Evolutionary conservation across 768 basidiomycete genomes (phyloP).

Genomic region (Pleurotus cornucopiae): DNA sequence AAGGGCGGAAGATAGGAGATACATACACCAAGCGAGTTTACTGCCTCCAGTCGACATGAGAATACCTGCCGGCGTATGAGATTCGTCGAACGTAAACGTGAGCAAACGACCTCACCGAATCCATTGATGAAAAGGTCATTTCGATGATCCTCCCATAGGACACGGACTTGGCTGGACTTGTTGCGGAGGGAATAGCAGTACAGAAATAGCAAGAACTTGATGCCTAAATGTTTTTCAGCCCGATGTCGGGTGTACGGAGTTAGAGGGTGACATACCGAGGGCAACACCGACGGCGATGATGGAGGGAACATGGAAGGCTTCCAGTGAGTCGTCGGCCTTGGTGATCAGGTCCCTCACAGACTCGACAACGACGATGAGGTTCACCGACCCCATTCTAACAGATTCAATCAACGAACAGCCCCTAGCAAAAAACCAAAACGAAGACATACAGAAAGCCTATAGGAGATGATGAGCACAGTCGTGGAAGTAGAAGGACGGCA

Average conservation of each 20-base stretch:
- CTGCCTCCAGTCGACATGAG: conserved; percentile 82
- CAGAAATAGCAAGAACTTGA: conserved; percentile 81
- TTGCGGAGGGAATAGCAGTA: conserved; percentile 78
- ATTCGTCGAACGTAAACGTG: background rate
- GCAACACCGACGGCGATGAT: conserved; percentile 80
- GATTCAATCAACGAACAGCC: background rate
- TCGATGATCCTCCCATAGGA: conserved; percentile 93
- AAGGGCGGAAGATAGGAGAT: conserved; percentile 6
- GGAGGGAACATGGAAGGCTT: conserved; percentile 72
- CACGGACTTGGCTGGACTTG: conserved; percentile 83
- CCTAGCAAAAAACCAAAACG: background rate
- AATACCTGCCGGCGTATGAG: conserved; percentile 42
- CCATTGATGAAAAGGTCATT: conserved; percentile 87
- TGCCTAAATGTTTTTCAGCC: conserved; percentile 35
- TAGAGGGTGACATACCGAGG: conserved; percentile 46
- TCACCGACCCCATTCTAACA: conserved; percentile 82
- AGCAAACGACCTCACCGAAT: conserved; percentile 38
- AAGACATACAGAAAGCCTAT: conserved; percentile 42
- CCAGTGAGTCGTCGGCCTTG: conserved; percentile 45
- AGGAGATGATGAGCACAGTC: background rate
- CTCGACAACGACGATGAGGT: conserved; percentile 86
- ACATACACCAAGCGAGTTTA: conserved; percentile 77
- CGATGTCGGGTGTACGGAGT: background rate
- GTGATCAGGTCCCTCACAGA: conserved; percentile 66
- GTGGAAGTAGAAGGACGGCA: background rate